Evolutionary conservation across 805 yeast species (phyloP).

Genomic region (Barnettozyma salicaria): DNA sequence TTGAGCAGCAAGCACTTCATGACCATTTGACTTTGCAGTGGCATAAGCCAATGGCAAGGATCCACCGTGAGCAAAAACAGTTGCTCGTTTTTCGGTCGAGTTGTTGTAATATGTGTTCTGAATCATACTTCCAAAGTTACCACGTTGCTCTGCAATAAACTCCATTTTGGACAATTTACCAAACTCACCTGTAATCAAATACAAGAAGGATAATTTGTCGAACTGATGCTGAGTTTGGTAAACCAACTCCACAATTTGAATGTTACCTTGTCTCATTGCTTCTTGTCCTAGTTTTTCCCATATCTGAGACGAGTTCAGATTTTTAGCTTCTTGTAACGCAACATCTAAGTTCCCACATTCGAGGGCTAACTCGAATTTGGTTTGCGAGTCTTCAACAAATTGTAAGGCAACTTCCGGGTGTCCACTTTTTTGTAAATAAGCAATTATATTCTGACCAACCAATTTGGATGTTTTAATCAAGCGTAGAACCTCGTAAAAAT

Average conservation of each 20-base stretch:
- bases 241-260: constrained; percentile 76
- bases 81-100: constrained; percentile 68
- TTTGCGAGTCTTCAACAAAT: constrained; percentile 93
- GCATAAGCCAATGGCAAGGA: constrained; percentile 88
- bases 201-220: constrained; percentile 86
- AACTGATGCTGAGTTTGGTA: constrained; percentile 82
- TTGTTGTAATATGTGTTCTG: constrained; percentile 78
- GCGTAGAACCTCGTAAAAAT: constrained; percentile 86
- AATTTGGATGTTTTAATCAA: constrained; percentile 82
- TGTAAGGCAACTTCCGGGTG: constrained; percentile 97
- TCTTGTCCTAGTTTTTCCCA: constrained; percentile 85
- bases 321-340: constrained; percentile 85
- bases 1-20: constrained; percentile 65
- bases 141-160: constrained; percentile 81
- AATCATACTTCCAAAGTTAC: constrained; percentile 70
- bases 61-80: constrained; percentile 70
- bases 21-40: constrained; percentile 81
- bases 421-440: constrained; percentile 89
- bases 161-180: constrained; percentile 79
- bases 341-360: constrained; percentile 86
- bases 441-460: constrained; percentile 96
- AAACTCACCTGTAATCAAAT: constrained; percentile 75
- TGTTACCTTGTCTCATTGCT: constrained; percentile 86
- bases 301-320: constrained; percentile 55
- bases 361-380: constrained; percentile 90